phyloP scores from a whole-genome alignment of 345 rosid species.

The Mangifera indica region DNA sequence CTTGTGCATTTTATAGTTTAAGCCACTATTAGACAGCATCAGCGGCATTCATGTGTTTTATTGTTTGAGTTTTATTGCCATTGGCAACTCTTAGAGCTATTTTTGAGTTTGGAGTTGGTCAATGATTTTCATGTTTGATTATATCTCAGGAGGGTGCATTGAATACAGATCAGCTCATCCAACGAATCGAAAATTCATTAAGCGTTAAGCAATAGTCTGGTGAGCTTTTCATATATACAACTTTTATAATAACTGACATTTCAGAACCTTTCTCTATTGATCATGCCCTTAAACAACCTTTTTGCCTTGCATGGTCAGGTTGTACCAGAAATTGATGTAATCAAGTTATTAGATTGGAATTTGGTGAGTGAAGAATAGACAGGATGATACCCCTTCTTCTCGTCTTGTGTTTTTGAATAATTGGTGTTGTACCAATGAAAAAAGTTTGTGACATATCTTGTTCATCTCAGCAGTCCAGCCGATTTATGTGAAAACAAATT shows the following conservation, averaged over 20 bases:
- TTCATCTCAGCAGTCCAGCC: background rate
- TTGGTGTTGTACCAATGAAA: background rate
- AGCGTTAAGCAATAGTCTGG: conserved; percentile 55
- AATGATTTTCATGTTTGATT: background rate
- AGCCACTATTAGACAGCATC: background rate
- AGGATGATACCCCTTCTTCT: background rate
- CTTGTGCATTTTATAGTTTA: background rate
- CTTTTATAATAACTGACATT: background rate
- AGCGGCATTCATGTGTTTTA: background rate
- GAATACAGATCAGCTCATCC: conserved; percentile 57
- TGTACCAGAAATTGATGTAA: background rate
- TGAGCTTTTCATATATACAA: conserved; percentile 7
- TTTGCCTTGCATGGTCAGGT: conserved; percentile 1
- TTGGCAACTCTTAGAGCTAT: background rate
- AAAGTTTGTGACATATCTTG: background rate
- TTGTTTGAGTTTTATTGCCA: background rate
- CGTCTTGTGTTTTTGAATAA: background rate
- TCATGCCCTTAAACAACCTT: background rate
- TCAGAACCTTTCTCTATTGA: background rate
- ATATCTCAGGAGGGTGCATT: conserved; percentile 75
- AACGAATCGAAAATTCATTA: conserved; percentile 66
- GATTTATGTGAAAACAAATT: background rate
- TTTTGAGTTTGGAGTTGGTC: background rate
- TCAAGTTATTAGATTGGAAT: conserved; percentile 10
- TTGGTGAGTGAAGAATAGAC: background rate